A percentile compares a stretch with the other conserved stretches of the same genome.
Evolutionary conservation across 768 basidiomycete genomes (phyloP).

Genomic region (Suillus americanus): DNA sequence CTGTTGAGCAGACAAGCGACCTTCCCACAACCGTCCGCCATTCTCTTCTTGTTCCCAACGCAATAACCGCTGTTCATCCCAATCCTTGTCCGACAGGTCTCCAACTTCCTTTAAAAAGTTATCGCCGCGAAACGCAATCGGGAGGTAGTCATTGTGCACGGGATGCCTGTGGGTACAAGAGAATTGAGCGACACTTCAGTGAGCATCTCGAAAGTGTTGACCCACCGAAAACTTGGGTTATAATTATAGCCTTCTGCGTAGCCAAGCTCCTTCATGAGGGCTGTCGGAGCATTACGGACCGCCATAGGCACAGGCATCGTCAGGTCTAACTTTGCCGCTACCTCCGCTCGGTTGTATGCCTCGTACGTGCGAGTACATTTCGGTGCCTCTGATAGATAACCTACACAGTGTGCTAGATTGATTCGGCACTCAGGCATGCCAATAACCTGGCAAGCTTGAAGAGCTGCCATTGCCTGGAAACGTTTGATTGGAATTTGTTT

Average conservation of each 20-base stretch:
- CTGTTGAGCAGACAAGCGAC: conserved; percentile 22
- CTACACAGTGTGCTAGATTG: conserved; percentile 73
- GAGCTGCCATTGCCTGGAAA: conserved; percentile 55
- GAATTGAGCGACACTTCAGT: not conserved
- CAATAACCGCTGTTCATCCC: conserved; percentile 58
- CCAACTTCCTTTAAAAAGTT: conserved; percentile 44
- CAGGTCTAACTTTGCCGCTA: conserved; percentile 51
- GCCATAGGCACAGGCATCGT: conserved; percentile 65
- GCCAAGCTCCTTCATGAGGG: conserved; percentile 65
- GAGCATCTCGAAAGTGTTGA: not conserved
- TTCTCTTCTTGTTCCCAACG: conserved; percentile 58
- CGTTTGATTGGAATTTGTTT: conserved; percentile 13
- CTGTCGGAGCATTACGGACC: conserved; percentile 78
- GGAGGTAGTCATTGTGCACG: conserved; percentile 63
- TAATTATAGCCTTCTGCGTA: conserved; percentile 66
- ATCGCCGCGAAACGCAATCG: conserved; percentile 43
- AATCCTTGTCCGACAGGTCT: conserved; percentile 46
- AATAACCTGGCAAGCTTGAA: conserved; percentile 64
- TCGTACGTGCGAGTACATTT: conserved; percentile 82
- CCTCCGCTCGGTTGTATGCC: conserved; percentile 71
- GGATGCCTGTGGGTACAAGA: conserved; percentile 48
- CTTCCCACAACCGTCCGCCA: conserved; percentile 48
- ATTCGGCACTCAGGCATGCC: conserved; percentile 86
- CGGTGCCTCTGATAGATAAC: conserved; percentile 78
- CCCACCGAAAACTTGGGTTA: conserved; percentile 58